A percentile compares a stretch with the other conserved stretches of the same genome.
Evolutionary conservation across 208 protist species (phyloP).

Genomic region (Herpetomonas samuelpessoai): DNA sequence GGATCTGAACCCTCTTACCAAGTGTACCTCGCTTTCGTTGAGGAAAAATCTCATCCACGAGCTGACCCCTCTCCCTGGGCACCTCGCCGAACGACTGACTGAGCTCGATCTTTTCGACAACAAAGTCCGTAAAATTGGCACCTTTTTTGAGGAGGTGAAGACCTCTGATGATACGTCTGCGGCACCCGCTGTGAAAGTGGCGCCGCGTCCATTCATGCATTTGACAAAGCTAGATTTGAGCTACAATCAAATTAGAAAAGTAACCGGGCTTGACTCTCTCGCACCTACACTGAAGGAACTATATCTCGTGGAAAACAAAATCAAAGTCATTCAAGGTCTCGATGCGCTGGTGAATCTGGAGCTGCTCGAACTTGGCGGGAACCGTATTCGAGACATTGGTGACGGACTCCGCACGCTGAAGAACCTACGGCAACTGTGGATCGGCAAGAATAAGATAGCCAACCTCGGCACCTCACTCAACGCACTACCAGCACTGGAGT

Average conservation of each 20-base stretch:
- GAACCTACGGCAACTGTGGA: slow-evolving; percentile 80
- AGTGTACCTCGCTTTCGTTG: slow-evolving; percentile 67
- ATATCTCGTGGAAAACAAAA: slow-evolving; percentile 92
- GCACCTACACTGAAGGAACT: slow-evolving; percentile 76
- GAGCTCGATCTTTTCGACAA: slow-evolving; percentile 93
- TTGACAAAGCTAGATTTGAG: slow-evolving; percentile 84
- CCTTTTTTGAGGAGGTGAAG: slow-evolving; percentile 66
- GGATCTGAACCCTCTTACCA: slow-evolving; percentile 51
- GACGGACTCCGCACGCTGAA: slow-evolving; percentile 54
- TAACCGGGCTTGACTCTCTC: slow-evolving; percentile 66
- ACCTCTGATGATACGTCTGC: slow-evolving; percentile 12
- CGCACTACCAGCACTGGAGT: slow-evolving; percentile 44
- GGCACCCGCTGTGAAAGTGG: slow-evolving; percentile 20
- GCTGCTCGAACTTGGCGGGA: slow-evolving; percentile 88
- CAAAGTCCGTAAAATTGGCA: slow-evolving; percentile 77
- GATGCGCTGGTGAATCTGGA: slow-evolving; percentile 76
- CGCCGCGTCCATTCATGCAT: slow-evolving; percentile 37
- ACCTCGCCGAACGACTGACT: slow-evolving; percentile 51
- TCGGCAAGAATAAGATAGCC: slow-evolving; percentile 92
- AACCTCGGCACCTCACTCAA: slow-evolving; percentile 59
- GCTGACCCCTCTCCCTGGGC: slow-evolving; percentile 63
- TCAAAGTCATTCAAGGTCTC: slow-evolving; percentile 84
- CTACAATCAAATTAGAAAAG: slow-evolving; percentile 89
- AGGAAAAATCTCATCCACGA: slow-evolving; percentile 91
- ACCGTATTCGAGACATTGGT: slow-evolving; percentile 82